Percentiles rank a stretch among this genome's conserved stretches.
Conservation (phyloP, 176 grass and related monocot species). For the Aegilops sharonensis region DNA sequence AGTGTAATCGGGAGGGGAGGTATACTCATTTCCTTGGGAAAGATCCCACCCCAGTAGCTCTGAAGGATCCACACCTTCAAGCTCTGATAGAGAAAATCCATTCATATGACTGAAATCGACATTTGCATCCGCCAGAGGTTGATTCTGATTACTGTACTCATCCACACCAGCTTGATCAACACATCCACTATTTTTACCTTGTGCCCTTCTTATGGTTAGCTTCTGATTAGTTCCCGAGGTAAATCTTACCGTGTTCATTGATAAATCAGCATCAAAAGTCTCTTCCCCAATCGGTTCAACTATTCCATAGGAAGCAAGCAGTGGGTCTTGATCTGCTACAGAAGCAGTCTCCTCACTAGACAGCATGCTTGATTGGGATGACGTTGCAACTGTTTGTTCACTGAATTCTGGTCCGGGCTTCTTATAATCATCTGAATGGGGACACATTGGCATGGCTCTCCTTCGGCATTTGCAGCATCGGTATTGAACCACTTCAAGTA, state of each 20-base stretch:
- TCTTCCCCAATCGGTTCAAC: conserved; percentile 38
- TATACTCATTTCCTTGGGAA: conserved; percentile 46
- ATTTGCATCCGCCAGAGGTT: conserved; percentile 31
- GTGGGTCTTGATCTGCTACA: conserved; percentile 47
- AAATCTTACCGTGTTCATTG: conserved; percentile 34
- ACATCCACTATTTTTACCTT: conserved; percentile 41
- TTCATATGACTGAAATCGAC: conserved; percentile 29
- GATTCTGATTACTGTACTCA: conserved; percentile 37
- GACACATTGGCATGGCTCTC: conserved; percentile 71
- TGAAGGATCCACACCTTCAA: conserved; percentile 45
- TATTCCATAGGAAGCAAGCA: conserved; percentile 50
- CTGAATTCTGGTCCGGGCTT: conserved; percentile 63
- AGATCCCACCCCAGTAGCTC: conserved; percentile 50
- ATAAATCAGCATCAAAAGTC: conserved; percentile 40
- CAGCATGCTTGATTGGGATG: conserved; percentile 40
- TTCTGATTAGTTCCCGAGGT: conserved; percentile 54
- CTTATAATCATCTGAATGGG: conserved; percentile 51
- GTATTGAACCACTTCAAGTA: conserved; percentile 72
- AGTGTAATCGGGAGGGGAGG: conserved; percentile 9
- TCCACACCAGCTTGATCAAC: conserved; percentile 20
- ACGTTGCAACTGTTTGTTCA: conserved; percentile 58
- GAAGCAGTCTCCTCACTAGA: conserved; percentile 36
- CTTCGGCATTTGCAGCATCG: conserved; percentile 86
- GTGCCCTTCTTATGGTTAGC: conserved; percentile 77
- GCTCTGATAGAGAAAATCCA: conserved; percentile 38